Conservation (phyloP, 106 monocot species). For the Allium fistulosum region DNA sequence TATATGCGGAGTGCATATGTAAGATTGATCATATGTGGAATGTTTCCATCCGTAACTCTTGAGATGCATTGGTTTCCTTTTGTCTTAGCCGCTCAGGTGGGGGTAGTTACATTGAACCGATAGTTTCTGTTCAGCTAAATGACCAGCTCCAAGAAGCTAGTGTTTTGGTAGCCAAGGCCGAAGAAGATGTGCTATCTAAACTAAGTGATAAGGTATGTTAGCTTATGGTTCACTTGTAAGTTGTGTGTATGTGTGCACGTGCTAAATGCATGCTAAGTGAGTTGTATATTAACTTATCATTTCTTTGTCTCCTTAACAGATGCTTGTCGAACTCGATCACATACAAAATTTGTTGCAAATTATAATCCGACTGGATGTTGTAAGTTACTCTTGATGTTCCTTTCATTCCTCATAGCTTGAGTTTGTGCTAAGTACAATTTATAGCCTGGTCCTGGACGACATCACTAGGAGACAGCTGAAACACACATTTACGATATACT, state of each 20-base stretch:
- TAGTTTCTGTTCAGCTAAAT: slow-evolving; percentile 65
- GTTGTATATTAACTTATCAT: slow-evolving; percentile 1
- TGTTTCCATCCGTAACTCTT: too few relatives aligned
- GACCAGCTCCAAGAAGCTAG: slow-evolving; percentile 72
- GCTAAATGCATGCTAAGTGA: not conserved
- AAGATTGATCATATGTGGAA: too few relatives aligned
- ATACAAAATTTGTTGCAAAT: slow-evolving; percentile 34
- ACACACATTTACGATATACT: too few relatives aligned
- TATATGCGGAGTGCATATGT: too few relatives aligned
- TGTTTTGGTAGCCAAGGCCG: slow-evolving; percentile 51
- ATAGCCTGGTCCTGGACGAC: not conserved
- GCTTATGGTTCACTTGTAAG: not conserved
- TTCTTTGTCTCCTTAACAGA: slow-evolving; percentile 27
- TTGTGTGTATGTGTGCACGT: not conserved
- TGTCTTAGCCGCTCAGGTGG: slow-evolving; percentile 48
- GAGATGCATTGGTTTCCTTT: too few relatives aligned
- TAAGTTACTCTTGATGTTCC: slow-evolving; percentile 24
- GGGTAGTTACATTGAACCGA: slow-evolving; percentile 62
- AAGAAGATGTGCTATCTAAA: slow-evolving; percentile 60
- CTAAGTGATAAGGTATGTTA: slow-evolving; percentile 69
- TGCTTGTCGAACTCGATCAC: slow-evolving; percentile 48
- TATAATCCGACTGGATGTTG: slow-evolving; percentile 57
- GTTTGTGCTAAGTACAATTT: not conserved
- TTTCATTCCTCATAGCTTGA: not conserved
- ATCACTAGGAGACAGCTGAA: too few relatives aligned